A percentile compares a stretch with the other conserved stretches of the same genome.
Evolutionary conservation across 1,284 basidiomycete genomes (phyloP).

Genomic region (Omphalotus olearius): DNA sequence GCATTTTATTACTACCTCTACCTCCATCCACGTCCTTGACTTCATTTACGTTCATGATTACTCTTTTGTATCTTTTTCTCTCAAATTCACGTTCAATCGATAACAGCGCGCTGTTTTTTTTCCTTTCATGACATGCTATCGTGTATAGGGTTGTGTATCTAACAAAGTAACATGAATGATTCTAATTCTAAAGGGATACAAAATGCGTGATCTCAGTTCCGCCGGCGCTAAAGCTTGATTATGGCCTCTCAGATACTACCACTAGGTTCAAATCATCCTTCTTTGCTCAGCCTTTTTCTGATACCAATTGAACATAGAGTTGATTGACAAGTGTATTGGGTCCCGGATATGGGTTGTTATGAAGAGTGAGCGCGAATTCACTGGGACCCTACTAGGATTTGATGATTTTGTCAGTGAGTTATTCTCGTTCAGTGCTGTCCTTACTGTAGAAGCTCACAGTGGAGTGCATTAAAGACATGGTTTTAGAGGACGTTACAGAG

Average conservation of each 20-base stretch:
- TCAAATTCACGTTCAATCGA: no score
- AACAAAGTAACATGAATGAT: no score
- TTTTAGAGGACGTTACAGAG: constrained; percentile 95
- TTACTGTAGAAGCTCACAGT: constrained; percentile 1
- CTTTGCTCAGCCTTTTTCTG: constrained; percentile 5
- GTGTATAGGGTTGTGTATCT: no score
- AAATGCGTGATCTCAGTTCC: no score
- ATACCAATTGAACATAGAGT: constrained; percentile 46
- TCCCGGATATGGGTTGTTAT: constrained; percentile 95
- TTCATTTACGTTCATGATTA: no score
- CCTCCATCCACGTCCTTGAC: background rate
- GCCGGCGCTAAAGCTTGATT: background rate
- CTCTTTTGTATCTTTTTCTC: no score
- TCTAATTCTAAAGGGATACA: no score
- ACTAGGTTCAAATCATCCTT: constrained; percentile 31
- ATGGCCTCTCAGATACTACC: constrained; percentile 58
- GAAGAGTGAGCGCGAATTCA: constrained; percentile 95
- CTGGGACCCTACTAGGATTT: constrained; percentile 93
- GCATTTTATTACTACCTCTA: background rate
- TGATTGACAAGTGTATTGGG: constrained; percentile 94
- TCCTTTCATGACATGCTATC: no score
- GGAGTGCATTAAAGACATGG: constrained; percentile 76
- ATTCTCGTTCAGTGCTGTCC: background rate
- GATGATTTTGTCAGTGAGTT: constrained; percentile 99
- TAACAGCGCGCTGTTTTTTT: no score